These are phyloP conservation scores for Calocera cornea DNA, from an alignment of 768 basidiomycete species.

Conservation along the genomic window DNA sequence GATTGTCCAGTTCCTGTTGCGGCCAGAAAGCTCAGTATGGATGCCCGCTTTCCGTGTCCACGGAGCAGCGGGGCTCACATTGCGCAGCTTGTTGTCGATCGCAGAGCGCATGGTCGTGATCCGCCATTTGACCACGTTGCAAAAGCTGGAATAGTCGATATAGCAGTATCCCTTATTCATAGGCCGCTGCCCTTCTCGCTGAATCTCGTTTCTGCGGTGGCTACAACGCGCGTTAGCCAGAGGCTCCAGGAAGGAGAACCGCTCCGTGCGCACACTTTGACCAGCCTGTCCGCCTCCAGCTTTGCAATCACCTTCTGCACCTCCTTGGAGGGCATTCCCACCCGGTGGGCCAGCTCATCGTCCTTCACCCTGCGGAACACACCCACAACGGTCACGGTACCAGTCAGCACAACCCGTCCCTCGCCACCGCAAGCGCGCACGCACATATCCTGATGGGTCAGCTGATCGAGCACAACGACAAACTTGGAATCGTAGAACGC, in stretches of 20 bases:
- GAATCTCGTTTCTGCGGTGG: conserved; percentile 81
- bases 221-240: conserved; percentile 27
- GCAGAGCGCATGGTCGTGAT: conserved; percentile 81
- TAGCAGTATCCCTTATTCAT: conserved; percentile 89
- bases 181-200: conserved; percentile 76
- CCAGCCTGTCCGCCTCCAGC: conserved; percentile 60
- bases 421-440: conserved; percentile 29
- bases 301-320: conserved; percentile 79
- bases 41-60: background rate
- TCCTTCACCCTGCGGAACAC: conserved; percentile 58
- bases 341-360: conserved; percentile 80
- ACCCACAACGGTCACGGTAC: no score
- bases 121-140: conserved; percentile 96
- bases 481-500: conserved; percentile 90
- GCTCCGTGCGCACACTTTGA: conserved; percentile 46
- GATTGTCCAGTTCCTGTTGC: conserved; percentile 79
- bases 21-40: background rate
- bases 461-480: conserved; percentile 85
- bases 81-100: conserved; percentile 79
- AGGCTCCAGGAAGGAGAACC: background rate
- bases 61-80: conserved; percentile 36
- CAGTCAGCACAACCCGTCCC: conserved; percentile 16
- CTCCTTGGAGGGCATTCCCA: conserved; percentile 82
- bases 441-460: conserved; percentile 88
- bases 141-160: conserved; percentile 88